Evolutionary conservation across 257 asterid genomes (phyloP).

Genomic region (Rubia yunnanensis): DNA sequence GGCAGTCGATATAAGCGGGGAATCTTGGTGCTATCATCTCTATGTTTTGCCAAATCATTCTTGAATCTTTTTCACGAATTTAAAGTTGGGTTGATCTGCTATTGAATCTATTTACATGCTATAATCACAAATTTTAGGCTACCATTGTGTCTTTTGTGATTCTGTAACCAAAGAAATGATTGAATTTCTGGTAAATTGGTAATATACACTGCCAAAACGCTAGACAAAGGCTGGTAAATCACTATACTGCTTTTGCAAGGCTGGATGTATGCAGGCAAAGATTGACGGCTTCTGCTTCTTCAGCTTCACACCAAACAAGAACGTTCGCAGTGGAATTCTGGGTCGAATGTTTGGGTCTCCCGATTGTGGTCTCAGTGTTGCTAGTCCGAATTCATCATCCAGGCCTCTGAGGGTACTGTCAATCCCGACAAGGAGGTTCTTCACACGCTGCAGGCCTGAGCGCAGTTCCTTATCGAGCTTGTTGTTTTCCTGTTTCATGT

Average conservation of each 20-base stretch:
- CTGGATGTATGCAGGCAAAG: constrained; percentile 37
- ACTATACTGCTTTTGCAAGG: constrained; percentile 35
- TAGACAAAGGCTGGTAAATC: constrained; percentile 18
- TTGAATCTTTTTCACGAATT: neutral
- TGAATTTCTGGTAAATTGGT: no score
- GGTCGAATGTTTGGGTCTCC: constrained; percentile 15
- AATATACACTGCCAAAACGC: no score
- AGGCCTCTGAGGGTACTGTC: constrained; percentile 24
- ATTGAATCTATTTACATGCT: neutral
- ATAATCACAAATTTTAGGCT: no score
- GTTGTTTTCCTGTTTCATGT: constrained; percentile 38
- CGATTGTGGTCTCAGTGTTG: constrained; percentile 8
- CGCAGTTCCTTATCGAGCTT: constrained; percentile 29
- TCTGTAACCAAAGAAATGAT: no score
- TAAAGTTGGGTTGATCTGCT: neutral
- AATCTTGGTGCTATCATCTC: neutral
- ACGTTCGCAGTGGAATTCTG: constrained; percentile 39
- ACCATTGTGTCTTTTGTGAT: neutral
- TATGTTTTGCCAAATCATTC: neutral
- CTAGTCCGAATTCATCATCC: constrained; percentile 29
- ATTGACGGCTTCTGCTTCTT: constrained; percentile 36
- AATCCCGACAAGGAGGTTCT: constrained; percentile 26
- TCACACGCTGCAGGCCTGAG: constrained; percentile 20
- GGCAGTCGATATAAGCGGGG: neutral
- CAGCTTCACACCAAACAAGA: constrained; percentile 45